A percentile compares a stretch with the other conserved stretches of the same genome.
phyloP scores from a whole-genome alignment of 495 filamentous ascomycete genomes.

The Podospora comata region DNA sequence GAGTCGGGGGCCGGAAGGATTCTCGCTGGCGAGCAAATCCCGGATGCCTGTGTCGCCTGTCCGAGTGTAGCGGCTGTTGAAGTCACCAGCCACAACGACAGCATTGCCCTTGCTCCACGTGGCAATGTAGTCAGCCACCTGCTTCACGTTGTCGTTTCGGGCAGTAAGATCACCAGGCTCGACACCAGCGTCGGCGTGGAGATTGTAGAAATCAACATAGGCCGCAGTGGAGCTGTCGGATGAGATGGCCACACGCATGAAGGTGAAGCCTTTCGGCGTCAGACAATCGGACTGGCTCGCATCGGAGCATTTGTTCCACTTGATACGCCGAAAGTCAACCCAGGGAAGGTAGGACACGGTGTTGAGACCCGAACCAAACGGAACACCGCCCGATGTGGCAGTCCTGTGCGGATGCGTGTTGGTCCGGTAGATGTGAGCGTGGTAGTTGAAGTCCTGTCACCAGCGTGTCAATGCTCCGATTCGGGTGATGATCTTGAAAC shows the following conservation, averaged over 20 bases:
- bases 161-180: conserved; percentile 47
- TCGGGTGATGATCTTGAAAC: not conserved
- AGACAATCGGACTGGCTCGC: conserved; percentile 55
- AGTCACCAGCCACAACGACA: conserved; percentile 58
- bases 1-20: conserved; percentile 31
- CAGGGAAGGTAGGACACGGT: conserved; percentile 55
- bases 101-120: conserved; percentile 53
- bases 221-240: conserved; percentile 29
- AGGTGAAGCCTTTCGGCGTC: conserved; percentile 63
- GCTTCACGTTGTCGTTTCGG: conserved; percentile 52
- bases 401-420: conserved; percentile 57
- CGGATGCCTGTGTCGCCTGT: conserved; percentile 47
- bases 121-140: conserved; percentile 54
- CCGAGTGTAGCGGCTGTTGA: conserved; percentile 57
- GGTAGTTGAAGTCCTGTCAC: conserved; percentile 60
- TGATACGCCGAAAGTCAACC: conserved; percentile 52
- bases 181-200: conserved; percentile 60
- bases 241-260: conserved; percentile 47
- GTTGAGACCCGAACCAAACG: conserved; percentile 60
- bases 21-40: conserved; percentile 41
- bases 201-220: conserved; percentile 59
- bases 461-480: not conserved
- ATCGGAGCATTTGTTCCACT: conserved; percentile 57
- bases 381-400: conserved; percentile 58
- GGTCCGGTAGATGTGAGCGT: conserved; percentile 54